Conservation (phyloP, 2,329 filamentous ascomycete species). For the Epichloe elymi region DNA sequence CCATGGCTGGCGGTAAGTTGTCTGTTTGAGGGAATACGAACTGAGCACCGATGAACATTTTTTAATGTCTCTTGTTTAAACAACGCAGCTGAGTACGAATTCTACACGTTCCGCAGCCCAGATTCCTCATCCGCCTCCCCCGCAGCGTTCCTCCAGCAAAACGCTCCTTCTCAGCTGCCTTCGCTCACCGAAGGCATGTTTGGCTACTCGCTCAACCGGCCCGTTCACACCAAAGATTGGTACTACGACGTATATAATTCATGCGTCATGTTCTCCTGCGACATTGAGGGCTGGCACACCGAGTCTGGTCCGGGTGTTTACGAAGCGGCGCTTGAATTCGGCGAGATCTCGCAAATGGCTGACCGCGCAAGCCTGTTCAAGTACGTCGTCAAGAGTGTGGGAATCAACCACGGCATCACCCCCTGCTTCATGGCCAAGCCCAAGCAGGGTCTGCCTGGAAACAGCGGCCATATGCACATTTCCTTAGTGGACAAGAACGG, state of each 20-base stretch:
- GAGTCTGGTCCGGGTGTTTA: slow-evolving; percentile 90
- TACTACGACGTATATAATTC: slow-evolving; percentile 80
- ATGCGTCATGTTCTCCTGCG: slow-evolving; percentile 63
- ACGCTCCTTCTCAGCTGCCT: slow-evolving; percentile 61
- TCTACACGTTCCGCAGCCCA: slow-evolving; percentile 78
- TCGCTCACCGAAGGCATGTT: slow-evolving; percentile 90
- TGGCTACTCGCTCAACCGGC: slow-evolving; percentile 78
- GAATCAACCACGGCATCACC: slow-evolving; percentile 77
- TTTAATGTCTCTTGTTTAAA: not conserved
- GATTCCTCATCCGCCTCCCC: slow-evolving; percentile 39
- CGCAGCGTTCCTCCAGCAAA: slow-evolving; percentile 62
- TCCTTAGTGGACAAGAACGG: slow-evolving; percentile 71
- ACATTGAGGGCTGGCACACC: slow-evolving; percentile 91
- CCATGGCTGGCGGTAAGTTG: slow-evolving; percentile 74
- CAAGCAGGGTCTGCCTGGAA: slow-evolving; percentile 77
- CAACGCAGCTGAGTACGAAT: slow-evolving; percentile 76
- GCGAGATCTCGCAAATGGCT: slow-evolving; percentile 77
- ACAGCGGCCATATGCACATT: slow-evolving; percentile 91
- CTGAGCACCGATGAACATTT: not conserved
- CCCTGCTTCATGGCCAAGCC: slow-evolving; percentile 99
- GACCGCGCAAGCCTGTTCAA: slow-evolving; percentile 91
- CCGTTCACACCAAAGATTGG: slow-evolving; percentile 83
- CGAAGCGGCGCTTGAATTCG: slow-evolving; percentile 87
- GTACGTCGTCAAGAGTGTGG: slow-evolving; percentile 81
- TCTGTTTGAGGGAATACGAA: not conserved